These are phyloP conservation scores for Dispira simplex DNA, from an alignment of 192 early-diverging fungal genomes.

Conservation along the genomic window DNA sequence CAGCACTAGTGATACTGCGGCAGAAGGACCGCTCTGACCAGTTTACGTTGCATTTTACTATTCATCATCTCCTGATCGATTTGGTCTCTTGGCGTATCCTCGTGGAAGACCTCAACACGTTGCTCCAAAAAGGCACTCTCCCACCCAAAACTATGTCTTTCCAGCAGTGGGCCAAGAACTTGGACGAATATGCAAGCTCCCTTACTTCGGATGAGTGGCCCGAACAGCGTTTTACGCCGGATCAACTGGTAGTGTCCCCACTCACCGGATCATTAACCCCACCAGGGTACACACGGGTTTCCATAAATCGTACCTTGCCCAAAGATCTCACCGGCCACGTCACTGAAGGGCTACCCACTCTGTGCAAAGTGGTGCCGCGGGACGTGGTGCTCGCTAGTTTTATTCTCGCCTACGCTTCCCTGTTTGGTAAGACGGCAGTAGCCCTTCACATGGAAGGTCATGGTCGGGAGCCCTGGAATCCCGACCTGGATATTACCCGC, in stretches of 20 bases:
- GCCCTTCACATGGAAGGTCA: constrained; percentile 10
- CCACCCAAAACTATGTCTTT: constrained; percentile 15
- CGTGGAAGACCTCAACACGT: constrained; percentile 17
- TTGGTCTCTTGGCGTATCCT: constrained; percentile 21
- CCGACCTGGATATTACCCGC: constrained; percentile 2
- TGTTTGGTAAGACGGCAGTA: neutral
- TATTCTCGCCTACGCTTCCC: neutral
- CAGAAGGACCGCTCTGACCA: constrained; percentile 5
- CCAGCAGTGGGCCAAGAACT: constrained; percentile 10
- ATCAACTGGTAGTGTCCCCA: no score
- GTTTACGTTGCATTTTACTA: constrained; percentile 11
- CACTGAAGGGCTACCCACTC: no score
- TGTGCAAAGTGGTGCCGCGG: neutral
- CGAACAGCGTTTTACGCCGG: neutral
- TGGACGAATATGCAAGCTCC: constrained; percentile 1
- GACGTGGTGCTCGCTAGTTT: neutral
- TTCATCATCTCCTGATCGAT: constrained; percentile 20
- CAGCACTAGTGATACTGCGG: neutral
- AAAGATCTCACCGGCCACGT: no score
- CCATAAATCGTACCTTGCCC: no score
- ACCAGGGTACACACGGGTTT: no score
- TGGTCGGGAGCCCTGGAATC: constrained; percentile 8
- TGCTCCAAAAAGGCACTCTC: constrained; percentile 8
- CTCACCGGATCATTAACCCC: no score
- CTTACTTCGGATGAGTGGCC: neutral